Percentiles rank a stretch among this genome's conserved stretches.
These are phyloP conservation scores for Saccharomyces eubayanus DNA, from an alignment of 805 yeast genomes.

Conservation along the genomic window DNA sequence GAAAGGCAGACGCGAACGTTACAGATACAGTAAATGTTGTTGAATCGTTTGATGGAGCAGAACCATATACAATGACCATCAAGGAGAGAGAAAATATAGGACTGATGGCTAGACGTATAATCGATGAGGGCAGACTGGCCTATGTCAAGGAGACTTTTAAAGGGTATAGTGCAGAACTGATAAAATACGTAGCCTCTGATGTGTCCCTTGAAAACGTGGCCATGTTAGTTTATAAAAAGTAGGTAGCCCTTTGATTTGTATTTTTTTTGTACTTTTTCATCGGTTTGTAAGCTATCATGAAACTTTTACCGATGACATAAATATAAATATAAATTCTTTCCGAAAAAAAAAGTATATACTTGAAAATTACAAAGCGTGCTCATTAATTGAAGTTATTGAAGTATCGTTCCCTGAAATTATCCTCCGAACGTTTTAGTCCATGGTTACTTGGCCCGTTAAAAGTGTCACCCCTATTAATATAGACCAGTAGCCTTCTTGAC, in stretches of 20 bases:
- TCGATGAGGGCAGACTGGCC: constrained; percentile 59
- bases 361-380: constrained; percentile 1
- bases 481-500: constrained; percentile 81
- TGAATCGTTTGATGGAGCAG: constrained; percentile 17
- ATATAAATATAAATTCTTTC: neutral
- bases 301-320: neutral
- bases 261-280: neutral
- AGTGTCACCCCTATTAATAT: constrained; percentile 54
- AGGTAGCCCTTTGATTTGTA: neutral
- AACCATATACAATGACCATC: constrained; percentile 39
- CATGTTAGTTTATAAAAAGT: constrained; percentile 28
- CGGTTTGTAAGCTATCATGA: too few species aligned
- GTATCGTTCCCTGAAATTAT: constrained; percentile 70
- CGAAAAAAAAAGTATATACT: neutral
- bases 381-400: constrained; percentile 51
- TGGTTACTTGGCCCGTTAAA: constrained; percentile 43
- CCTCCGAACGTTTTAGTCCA: constrained; percentile 37
- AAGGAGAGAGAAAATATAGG: constrained; percentile 55
- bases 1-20: constrained; percentile 34
- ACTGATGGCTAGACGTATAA: constrained; percentile 54
- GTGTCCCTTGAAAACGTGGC: constrained; percentile 68
- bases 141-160: constrained; percentile 37
- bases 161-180: constrained; percentile 39
- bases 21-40: constrained; percentile 22
- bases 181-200: constrained; percentile 48